Evolutionary conservation across 805 yeast genomes (phyloP), one percentile per base, ranked within the genome.

Genomic region (Monosporozyma unispora): DNA sequence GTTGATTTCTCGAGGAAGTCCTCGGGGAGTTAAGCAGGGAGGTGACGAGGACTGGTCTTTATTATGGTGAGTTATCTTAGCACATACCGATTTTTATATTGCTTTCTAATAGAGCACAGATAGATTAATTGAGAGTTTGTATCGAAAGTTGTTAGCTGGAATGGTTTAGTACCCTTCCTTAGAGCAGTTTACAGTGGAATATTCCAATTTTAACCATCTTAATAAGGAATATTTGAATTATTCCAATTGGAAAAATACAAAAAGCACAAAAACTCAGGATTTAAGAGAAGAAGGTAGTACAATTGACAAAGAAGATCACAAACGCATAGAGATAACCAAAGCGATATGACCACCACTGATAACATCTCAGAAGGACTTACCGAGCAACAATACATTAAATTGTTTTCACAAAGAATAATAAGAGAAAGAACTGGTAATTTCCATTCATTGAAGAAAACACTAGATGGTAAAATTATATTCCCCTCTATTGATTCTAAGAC

Each of bases 351-450:
- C 43, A 45, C 48, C 11, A 45, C 33, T n/a, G 45, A 41, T 37
- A 16, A 25, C 12, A 28, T 11, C 11, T 10, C 8, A 33, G 22
- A 21, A 45, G 44, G 6, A 22, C 31, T 43, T 8, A 12, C 40
- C 8, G 61, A 58, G 23, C 45, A 52, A 16, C 48, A 54, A 10
- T 55, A 49, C 16, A 62, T 61, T 11, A 48, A 53, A 18, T 45
- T 48, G 2, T 67, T 67, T 44, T 50, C 64, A 1, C 60, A 59
- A 44, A 62, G 61, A 19, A 54, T 65, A 5, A 53, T 66, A 6
- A 59, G 57, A 49, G 63, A 64, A 27, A 57, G 61, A 48, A 61
- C 66, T 44, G 70, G 70, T 1, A 67, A 67, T 49, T 65, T 57
- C 48, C 63, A 63, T n/a, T 52, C 55, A 2, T 47, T 62, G 42